Percentiles rank a stretch among this genome's conserved stretches.
Conservation (phyloP, 2,329 filamentous ascomycete species). For the Berkeleyomyces basicola region DNA sequence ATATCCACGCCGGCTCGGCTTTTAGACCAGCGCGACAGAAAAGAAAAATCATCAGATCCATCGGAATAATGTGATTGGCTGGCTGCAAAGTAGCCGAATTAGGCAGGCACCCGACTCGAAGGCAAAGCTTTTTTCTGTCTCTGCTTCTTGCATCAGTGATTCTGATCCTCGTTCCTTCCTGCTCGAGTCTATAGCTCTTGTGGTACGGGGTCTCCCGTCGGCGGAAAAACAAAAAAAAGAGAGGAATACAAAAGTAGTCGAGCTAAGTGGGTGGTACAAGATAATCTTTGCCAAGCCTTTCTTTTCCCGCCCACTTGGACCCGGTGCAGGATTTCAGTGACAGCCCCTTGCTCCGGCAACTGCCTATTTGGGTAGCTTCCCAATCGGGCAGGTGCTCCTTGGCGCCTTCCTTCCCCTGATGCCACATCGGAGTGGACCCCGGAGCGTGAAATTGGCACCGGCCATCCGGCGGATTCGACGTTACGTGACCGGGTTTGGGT, state of each 20-base stretch:
- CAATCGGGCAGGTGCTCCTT: not conserved
- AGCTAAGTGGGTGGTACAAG: not conserved
- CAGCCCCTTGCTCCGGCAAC: not conserved
- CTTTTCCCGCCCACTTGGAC: not conserved
- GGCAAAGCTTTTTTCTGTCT: not conserved
- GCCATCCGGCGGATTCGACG: not conserved
- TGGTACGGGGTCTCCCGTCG: too few species aligned
- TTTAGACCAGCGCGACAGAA: not conserved
- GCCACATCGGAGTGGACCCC: not conserved
- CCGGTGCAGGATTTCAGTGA: not conserved
- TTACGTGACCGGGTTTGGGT: not conserved
- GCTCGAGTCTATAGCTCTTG: too few species aligned
- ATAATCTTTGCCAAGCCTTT: not conserved
- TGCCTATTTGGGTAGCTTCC: not conserved
- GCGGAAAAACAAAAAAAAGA: too few species aligned
- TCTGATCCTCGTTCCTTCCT: not conserved
- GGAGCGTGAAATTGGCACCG: not conserved
- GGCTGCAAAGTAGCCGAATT: too few species aligned
- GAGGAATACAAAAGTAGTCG: too few species aligned
- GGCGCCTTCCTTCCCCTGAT: not conserved
- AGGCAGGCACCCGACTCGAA: too few species aligned
- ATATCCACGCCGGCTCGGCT: not conserved
- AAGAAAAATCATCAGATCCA: not conserved
- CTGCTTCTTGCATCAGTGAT: not conserved
- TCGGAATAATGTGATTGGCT: not conserved